Conservation (phyloP, 257 asterid genomes). For the Jaltomata sinuosa region DNA sequence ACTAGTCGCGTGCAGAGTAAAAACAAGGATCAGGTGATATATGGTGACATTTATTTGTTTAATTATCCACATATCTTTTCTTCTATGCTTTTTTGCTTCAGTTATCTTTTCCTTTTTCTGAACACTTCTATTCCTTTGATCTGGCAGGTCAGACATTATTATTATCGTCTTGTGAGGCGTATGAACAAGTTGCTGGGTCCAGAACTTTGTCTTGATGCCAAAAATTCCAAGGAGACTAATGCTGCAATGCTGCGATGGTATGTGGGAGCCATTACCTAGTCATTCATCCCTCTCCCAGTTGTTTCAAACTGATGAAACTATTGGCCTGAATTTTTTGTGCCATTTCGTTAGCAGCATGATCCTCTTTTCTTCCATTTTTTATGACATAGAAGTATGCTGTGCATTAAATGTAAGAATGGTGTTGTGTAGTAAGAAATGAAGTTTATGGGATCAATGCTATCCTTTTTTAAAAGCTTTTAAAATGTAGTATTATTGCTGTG, state of each 20-base stretch:
- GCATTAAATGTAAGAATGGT: neutral
- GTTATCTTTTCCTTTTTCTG: conserved; percentile 1
- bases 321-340: neutral
- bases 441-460: neutral
- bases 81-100: conserved; percentile 1
- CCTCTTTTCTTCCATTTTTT: neutral
- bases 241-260: conserved; percentile 99
- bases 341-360: neutral
- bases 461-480: neutral
- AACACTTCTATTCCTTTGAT: conserved; percentile 6
- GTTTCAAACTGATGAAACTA: neutral
- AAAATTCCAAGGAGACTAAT: conserved; percentile 87
- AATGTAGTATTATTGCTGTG: neutral
- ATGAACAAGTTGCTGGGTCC: conserved; percentile 99
- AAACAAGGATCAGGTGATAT: conserved; percentile 88
- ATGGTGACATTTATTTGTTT: neutral
- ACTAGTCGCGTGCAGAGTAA: conserved; percentile 93
- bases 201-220: conserved; percentile 89
- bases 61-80: neutral
- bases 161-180: conserved; percentile 94
- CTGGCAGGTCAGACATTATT: conserved; percentile 84
- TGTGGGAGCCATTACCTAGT: neutral
- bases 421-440: neutral
- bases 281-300: neutral
- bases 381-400: neutral